These are phyloP conservation scores for Artomyces pyxidatus DNA, from an alignment of 768 basidiomycete species.

Conservation along the genomic window DNA sequence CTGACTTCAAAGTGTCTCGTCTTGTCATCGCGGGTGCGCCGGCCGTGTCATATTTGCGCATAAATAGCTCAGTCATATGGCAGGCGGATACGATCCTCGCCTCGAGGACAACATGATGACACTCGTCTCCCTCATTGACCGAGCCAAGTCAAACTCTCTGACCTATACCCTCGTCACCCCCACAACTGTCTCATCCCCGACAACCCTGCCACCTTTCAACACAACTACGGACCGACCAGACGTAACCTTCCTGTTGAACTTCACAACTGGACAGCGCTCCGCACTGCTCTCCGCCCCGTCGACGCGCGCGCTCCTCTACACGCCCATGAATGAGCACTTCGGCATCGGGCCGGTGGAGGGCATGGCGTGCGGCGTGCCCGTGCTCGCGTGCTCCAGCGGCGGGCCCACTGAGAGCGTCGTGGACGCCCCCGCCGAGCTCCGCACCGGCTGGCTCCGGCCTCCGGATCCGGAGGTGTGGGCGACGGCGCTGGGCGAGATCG, in stretches of 20 bases:
- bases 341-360: slow-evolving; percentile 95
- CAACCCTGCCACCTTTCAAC: slow-evolving; percentile 33
- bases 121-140: slow-evolving; percentile 52
- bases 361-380: slow-evolving; percentile 86
- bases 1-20: slow-evolving; percentile 34
- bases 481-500: slow-evolving; percentile 52
- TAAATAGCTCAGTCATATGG: not conserved
- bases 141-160: slow-evolving; percentile 46
- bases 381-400: slow-evolving; percentile 79
- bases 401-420: slow-evolving; percentile 88
- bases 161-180: slow-evolving; percentile 52
- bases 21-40: slow-evolving; percentile 69
- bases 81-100: slow-evolving; percentile 88
- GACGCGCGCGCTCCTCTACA: slow-evolving; percentile 80
- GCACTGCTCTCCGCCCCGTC: slow-evolving; percentile 61
- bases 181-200: slow-evolving; percentile 26
- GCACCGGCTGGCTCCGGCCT: slow-evolving; percentile 72
- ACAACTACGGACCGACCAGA: slow-evolving; percentile 38
- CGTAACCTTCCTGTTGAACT: slow-evolving; percentile 87
- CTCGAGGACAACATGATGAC: slow-evolving; percentile 76
- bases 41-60: not conserved
- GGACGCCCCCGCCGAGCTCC: slow-evolving; percentile 28
- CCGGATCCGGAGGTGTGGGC: slow-evolving; percentile 68
- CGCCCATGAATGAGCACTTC: slow-evolving; percentile 93
- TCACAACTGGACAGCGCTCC: slow-evolving; percentile 76